A percentile compares a stretch with the other conserved stretches of the same genome.
Evolutionary conservation across 495 filamentous ascomycete species (phyloP).

Genomic region (Lasiosphaeria miniovina): DNA sequence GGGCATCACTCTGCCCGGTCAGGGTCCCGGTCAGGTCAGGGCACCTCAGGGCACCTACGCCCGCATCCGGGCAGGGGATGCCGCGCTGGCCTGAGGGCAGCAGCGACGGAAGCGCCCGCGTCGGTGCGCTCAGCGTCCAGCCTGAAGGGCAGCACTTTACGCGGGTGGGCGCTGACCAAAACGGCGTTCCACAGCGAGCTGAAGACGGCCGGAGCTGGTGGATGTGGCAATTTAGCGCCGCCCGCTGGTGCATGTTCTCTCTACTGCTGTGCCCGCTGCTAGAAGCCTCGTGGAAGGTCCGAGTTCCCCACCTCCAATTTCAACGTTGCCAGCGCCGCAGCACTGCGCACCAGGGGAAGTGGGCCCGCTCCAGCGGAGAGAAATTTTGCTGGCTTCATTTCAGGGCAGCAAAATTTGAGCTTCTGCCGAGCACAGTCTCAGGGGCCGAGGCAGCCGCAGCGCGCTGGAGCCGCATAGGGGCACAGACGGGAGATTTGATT

Average conservation of each 20-base stretch:
- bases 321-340: constrained; percentile 16
- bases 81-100: neutral
- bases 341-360: constrained; percentile 16
- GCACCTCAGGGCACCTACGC: neutral
- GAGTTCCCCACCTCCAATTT: constrained; percentile 30
- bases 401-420: constrained; percentile 12
- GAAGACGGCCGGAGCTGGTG: constrained; percentile 17
- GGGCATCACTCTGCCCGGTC: constrained; percentile 1
- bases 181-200: constrained; percentile 16
- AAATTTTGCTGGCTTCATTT: constrained; percentile 7
- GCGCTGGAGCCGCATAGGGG: neutral
- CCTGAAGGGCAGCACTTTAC: neutral
- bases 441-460: constrained; percentile 13
- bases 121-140: constrained; percentile 8
- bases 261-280: constrained; percentile 12
- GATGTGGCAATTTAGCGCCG: constrained; percentile 27
- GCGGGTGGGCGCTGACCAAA: constrained; percentile 8
- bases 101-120: constrained; percentile 23
- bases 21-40: neutral
- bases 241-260: constrained; percentile 6
- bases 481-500: neutral
- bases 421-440: neutral
- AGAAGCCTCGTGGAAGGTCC: constrained; percentile 28
- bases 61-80: constrained; percentile 8
- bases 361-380: constrained; percentile 6